Base-by-base conservation (phyloP, 2,329 filamentous ascomycete genomes). In the Huntiella moniliformis region DNA sequence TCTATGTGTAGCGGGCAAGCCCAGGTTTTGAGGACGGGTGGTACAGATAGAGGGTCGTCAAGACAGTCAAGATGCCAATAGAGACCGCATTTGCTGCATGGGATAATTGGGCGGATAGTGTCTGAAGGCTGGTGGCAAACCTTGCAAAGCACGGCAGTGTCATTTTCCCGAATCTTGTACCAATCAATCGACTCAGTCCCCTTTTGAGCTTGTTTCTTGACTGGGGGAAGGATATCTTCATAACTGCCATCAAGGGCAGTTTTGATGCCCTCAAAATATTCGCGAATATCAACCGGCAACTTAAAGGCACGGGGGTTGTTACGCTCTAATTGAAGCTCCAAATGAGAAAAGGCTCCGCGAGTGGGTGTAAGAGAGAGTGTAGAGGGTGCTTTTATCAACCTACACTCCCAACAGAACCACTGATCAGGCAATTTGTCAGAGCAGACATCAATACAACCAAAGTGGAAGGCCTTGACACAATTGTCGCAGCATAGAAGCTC, bases 61-160 rank as follows among this genome's bases (percentile, higher is more conserved):
- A 93, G 66, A 61, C 91, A 98, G 61, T 96, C 88, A 44, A 94
- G 67, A 63, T 98, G 91, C 82, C 87, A 98, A 56, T 79, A 72
- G 32, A 84, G 70, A 10, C 74, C 68, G 61, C 88, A 98, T 55
- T 72, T 74, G 60, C 86, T 86, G 65, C 88, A 98, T 39, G 81
- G 77, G 53, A 95, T 80, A 54, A 96, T 86, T 53, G 79, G 74
- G 18, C 81, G 75, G 54, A 70, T 70, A 51, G 65, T 61, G 15
- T 72, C 65, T 39, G 79, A 73, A 22, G 79, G 71, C 55, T 70
- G 69, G 52, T 81, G 72, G 63, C 88, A 96, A 38, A 67, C 65
- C 57, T 80, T 76, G 63, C 88, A 96, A 42, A 92, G 65, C 40
- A 92, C 79, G 3, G 77, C 63, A 51, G 80, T 80, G 53, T 92